Evolutionary conservation across 2,329 filamentous ascomycete genomes (phyloP).

Genomic region (Colletotrichum tropicicola): DNA sequence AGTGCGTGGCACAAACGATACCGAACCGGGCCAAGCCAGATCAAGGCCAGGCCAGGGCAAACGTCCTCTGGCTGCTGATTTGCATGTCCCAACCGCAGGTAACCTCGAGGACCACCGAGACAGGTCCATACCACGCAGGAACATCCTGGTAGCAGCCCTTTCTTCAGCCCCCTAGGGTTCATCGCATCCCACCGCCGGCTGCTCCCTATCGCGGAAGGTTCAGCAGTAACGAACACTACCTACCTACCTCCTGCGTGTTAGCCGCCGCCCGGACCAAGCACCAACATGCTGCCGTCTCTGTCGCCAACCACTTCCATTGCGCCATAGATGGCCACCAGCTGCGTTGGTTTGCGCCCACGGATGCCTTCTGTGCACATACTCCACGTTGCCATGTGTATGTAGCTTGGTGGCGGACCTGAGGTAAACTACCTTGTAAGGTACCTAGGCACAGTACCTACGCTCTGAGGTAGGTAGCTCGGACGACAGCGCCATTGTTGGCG

Average conservation of each 20-base stretch:
- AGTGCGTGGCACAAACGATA: neutral
- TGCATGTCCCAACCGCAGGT: conserved; percentile 1
- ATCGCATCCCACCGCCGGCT: conserved; percentile 9
- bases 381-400: no score
- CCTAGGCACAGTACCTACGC: no score
- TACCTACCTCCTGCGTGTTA: no score
- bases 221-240: conserved; percentile 18
- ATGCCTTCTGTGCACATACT: neutral
- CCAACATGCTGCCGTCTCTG: neutral
- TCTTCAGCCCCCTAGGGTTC: conserved; percentile 25
- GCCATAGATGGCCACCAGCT: no score
- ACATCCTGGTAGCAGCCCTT: conserved; percentile 20
- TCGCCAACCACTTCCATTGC: neutral
- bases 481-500: neutral
- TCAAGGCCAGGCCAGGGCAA: conserved; percentile 10
- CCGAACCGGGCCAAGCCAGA: neutral
- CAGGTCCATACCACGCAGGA: conserved; percentile 15
- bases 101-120: neutral
- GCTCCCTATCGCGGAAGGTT: neutral
- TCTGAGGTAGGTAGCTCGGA: conserved; percentile 1
- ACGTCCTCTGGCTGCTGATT: neutral
- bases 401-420: no score
- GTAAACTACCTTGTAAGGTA: no score
- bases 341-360: no score
- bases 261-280: neutral